Base-by-base conservation (phyloP, 805 yeast genomes). In the Diddensiella transvaalensis region DNA sequence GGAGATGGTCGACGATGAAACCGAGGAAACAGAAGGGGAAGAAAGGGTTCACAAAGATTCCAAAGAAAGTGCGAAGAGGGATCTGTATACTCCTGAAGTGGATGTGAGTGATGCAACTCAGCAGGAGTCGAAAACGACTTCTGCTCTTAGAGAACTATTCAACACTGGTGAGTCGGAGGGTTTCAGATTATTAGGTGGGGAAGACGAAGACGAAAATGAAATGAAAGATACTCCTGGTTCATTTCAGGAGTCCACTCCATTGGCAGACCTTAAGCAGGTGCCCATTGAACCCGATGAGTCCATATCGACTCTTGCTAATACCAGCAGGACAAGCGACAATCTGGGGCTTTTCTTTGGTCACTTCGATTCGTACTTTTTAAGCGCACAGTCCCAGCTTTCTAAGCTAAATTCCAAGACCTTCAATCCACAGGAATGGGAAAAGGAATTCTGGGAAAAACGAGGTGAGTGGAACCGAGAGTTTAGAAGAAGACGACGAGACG, bases 401-500 rank as follows among this genome's bases (percentile, higher is more conserved):
- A 68, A 62, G 5, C 55, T 56, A 26, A 18, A 24, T 22, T 22
- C 18, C 22, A 37, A 21, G 10, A 39, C 21, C 65, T 52, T 72
- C 26, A 58, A 63, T 8, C 67, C 72, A 18, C 69, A 66, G 2
- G 70, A 69, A 6, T 89, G 91, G 79, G 88, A 83, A 42, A 68
- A 75, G 37, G 81, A 85, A 77, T 91, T 90, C 65, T 87, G 87
- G 83, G 85, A 80, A 40, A 78, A 82, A 63, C 78, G 98, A 65
- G 90, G 91, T 35, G 86, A 82, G 46, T 75, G 89, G 74, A 81
- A 83, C 52, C 77, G 85, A 52, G 87, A 82, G 47, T 79, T 90
- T 64, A 83, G 84, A 61, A 76, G 83, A 56, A 75, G 86, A 51
- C 80, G 81, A 61, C 77, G 91, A 66, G 97, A 90, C 59, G 86